Percentiles rank a stretch among this genome's conserved stretches.
These are phyloP conservation scores for Eimeria sp. DNA, from an alignment of 169 alveolate species.

Conservation along the genomic window DNA sequence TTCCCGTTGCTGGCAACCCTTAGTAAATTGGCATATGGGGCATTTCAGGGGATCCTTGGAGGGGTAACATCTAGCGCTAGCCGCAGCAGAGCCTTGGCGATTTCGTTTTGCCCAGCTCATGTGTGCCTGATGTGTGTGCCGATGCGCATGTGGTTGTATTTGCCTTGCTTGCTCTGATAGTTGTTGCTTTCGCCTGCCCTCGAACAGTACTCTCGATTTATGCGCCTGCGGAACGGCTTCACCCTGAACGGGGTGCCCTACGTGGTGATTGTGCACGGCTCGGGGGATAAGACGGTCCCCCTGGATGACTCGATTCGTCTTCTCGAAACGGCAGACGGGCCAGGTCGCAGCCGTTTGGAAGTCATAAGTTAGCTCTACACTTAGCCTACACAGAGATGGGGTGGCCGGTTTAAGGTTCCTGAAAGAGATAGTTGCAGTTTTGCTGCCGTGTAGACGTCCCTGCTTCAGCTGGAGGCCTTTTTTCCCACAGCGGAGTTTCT, in stretches of 20 bases:
- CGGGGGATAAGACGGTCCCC: slow-evolving; percentile 81
- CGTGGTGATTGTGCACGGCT: slow-evolving; percentile 84
- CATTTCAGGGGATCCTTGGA: neutral
- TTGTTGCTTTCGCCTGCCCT: slow-evolving; percentile 82
- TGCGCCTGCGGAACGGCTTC: slow-evolving; percentile 77
- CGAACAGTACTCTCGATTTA: slow-evolving; percentile 80
- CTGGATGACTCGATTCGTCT: slow-evolving; percentile 83
- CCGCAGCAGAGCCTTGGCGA: neutral
- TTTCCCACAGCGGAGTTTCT: too few species aligned
- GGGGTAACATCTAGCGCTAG: neutral
- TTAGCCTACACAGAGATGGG: neutral
- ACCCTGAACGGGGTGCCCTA: slow-evolving; percentile 79
- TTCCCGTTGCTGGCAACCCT: neutral
- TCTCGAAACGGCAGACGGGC: slow-evolving; percentile 82
- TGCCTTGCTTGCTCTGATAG: slow-evolving; percentile 1
- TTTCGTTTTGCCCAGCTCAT: neutral
- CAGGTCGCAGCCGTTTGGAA: slow-evolving; percentile 84
- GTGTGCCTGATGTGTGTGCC: slow-evolving; percentile 8
- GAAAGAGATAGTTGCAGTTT: neutral
- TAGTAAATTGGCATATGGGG: neutral
- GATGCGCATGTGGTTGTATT: neutral
- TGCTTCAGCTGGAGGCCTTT: neutral
- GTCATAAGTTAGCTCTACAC: slow-evolving; percentile 63
- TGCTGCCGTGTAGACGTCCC: neutral
- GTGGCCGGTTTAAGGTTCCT: too few species aligned